These are phyloP conservation scores for Cercospora sp. DNA, from an alignment of 2,329 filamentous ascomycete species.

Conservation along the genomic window DNA sequence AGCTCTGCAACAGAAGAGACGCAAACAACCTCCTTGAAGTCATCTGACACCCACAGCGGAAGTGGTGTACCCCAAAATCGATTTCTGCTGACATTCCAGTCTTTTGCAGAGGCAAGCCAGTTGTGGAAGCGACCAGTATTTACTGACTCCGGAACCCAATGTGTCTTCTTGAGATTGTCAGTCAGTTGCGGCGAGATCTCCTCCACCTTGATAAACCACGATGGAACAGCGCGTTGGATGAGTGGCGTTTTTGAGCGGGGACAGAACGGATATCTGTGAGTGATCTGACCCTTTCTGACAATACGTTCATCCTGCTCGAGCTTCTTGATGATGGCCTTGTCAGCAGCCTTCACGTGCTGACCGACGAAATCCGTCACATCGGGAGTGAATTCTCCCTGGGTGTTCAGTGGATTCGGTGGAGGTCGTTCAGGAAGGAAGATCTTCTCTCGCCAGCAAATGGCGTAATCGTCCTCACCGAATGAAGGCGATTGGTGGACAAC, in stretches of 20 bases:
- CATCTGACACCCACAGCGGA: conserved; percentile 88
- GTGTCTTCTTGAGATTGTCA: conserved; percentile 82
- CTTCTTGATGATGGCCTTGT: conserved; percentile 89
- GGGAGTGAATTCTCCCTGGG: conserved; percentile 74
- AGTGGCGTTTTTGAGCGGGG: conserved; percentile 92
- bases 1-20: conserved; percentile 83
- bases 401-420: conserved; percentile 90
- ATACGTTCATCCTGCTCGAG: conserved; percentile 75
- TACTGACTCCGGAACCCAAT: conserved; percentile 89
- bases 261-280: conserved; percentile 91
- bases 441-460: conserved; percentile 72
- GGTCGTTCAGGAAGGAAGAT: conserved; percentile 73
- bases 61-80: conserved; percentile 95
- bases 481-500: conserved; percentile 92
- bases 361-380: conserved; percentile 80
- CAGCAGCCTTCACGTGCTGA: conserved; percentile 86
- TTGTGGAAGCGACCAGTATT: conserved; percentile 88
- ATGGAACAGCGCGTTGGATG: conserved; percentile 87
- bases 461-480: conserved; percentile 96
- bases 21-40: conserved; percentile 82
- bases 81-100: conserved; percentile 95
- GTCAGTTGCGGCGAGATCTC: conserved; percentile 84
- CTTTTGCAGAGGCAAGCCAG: conserved; percentile 87
- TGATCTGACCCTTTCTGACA: conserved; percentile 82
- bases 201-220: conserved; percentile 91